These are phyloP conservation scores for Pythium graminicola DNA, from an alignment of 352 stramenopile species.

Conservation along the genomic window DNA sequence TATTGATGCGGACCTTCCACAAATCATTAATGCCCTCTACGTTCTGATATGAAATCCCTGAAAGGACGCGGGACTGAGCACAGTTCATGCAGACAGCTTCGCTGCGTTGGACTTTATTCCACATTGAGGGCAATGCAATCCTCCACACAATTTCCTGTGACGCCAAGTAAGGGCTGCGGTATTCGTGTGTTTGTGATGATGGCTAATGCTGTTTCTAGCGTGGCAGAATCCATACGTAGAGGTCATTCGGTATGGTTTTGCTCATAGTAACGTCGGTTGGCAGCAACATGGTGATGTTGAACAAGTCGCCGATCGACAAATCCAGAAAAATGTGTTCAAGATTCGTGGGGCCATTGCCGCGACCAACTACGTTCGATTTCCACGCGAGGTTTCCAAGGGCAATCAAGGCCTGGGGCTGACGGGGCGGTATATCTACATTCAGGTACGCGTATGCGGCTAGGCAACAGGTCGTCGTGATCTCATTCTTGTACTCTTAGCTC, in stretches of 20 bases:
- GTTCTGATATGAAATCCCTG: background rate
- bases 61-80: slow-evolving; percentile 5
- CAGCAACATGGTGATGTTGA: slow-evolving; percentile 60
- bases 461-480: background rate
- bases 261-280: slow-evolving; percentile 48
- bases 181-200: background rate
- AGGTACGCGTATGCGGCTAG: slow-evolving; percentile 25
- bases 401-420: slow-evolving; percentile 56
- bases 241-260: slow-evolving; percentile 71
- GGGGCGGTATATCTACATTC: slow-evolving; percentile 63
- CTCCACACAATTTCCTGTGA: no score
- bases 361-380: slow-evolving; percentile 69
- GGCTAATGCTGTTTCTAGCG: slow-evolving; percentile 26
- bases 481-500: slow-evolving; percentile 17
- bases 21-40: background rate
- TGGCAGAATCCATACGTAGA: slow-evolving; percentile 86
- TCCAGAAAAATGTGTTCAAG: slow-evolving; percentile 77
- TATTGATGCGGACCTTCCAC: slow-evolving; percentile 10
- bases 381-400: slow-evolving; percentile 43
- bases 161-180: slow-evolving; percentile 11
- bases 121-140: background rate
- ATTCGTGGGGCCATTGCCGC: slow-evolving; percentile 65
- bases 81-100: background rate
- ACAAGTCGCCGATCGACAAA: slow-evolving; percentile 48
- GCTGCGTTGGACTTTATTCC: background rate